Evolutionary conservation across 2,329 filamentous ascomycete species (phyloP).

Genomic region (Fusarium sp.): DNA sequence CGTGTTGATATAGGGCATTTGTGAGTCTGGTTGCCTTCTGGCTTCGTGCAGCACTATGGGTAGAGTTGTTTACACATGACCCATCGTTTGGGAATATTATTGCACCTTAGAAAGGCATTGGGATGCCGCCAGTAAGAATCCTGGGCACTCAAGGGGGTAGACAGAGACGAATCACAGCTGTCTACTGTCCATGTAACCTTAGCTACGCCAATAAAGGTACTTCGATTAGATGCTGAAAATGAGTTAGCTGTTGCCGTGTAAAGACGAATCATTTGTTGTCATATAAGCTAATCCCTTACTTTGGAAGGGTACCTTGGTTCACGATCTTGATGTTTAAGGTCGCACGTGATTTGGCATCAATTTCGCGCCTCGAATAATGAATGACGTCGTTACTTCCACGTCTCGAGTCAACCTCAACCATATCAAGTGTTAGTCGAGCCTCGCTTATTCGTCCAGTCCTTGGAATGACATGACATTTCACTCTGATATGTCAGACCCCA

Average conservation of each 20-base stretch:
- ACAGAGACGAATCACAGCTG: slow-evolving; percentile 30
- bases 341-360: slow-evolving; percentile 57
- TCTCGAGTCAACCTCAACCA: background rate
- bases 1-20: slow-evolving; percentile 36
- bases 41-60: slow-evolving; percentile 34
- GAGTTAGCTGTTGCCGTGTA: background rate
- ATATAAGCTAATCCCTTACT: no score
- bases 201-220: slow-evolving; percentile 39
- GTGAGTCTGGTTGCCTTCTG: slow-evolving; percentile 16
- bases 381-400: slow-evolving; percentile 42
- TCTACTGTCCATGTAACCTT: slow-evolving; percentile 40
- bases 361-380: slow-evolving; percentile 49
- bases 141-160: slow-evolving; percentile 16
- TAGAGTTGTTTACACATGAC: slow-evolving; percentile 45
- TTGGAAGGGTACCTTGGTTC: background rate
- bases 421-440: background rate
- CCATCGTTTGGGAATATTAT: slow-evolving; percentile 30
- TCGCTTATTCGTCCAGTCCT: background rate
- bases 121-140: slow-evolving; percentile 24
- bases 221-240: slow-evolving; percentile 12
- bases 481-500: slow-evolving; percentile 15
- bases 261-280: background rate
- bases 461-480: slow-evolving; percentile 16
- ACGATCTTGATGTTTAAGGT: background rate
- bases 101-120: slow-evolving; percentile 17